These are phyloP conservation scores for Endoconidiophora polonica DNA, from an alignment of 2,329 filamentous ascomycete genomes.

Conservation along the genomic window DNA sequence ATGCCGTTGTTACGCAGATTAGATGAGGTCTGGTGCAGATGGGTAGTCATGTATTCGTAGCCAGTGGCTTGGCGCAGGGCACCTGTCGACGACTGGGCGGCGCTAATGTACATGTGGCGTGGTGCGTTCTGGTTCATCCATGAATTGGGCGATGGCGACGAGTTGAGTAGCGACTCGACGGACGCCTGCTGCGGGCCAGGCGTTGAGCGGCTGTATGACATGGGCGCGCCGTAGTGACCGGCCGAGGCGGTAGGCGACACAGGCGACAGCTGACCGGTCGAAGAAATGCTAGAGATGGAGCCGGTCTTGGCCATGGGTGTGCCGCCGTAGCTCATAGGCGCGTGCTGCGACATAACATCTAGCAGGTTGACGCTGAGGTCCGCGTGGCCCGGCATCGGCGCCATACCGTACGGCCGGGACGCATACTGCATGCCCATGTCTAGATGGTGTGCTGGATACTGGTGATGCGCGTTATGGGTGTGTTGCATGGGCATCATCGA, in stretches of 20 bases:
- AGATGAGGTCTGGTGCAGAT: conserved; percentile 8
- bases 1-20: conserved; percentile 9
- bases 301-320: conserved; percentile 9
- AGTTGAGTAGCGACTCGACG: conserved; percentile 11
- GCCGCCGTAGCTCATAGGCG: not conserved
- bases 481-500: conserved; percentile 3
- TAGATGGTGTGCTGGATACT: conserved; percentile 8
- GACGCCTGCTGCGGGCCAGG: conserved; percentile 3
- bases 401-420: conserved; percentile 3
- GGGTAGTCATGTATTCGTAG: not conserved
- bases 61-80: conserved; percentile 1
- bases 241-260: conserved; percentile 5
- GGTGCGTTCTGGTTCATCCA: not conserved
- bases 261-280: conserved; percentile 5
- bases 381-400: not conserved
- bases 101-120: conserved; percentile 8
- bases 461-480: conserved; percentile 1
- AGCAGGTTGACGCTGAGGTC: not conserved
- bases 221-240: not conserved
- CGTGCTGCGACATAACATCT: not conserved
- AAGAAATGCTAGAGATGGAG: conserved; percentile 9
- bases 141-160: conserved; percentile 5
- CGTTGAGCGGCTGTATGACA: not conserved
- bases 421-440: conserved; percentile 8
- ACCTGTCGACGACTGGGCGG: conserved; percentile 1